A percentile compares a stretch with the other conserved stretches of the same genome.
phyloP scores from a whole-genome alignment of 192 early-diverging fungal species.

The Phlyctochytrium arcticum region DNA sequence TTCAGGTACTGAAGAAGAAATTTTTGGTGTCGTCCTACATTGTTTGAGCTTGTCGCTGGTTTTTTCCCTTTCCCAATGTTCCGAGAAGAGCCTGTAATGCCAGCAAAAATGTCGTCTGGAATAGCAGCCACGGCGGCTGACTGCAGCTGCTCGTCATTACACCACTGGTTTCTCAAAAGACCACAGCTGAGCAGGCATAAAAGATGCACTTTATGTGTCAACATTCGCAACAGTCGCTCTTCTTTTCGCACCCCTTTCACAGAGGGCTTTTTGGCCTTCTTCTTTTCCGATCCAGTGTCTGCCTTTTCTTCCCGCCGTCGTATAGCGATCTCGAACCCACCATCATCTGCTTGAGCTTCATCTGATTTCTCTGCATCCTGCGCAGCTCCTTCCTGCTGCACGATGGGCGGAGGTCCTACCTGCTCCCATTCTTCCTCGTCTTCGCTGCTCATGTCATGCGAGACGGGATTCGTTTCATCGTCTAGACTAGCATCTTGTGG shows the following conservation, averaged over 20 bases:
- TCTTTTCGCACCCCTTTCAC: constrained; percentile 43
- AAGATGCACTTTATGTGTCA: constrained; percentile 61
- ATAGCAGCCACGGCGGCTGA: constrained; percentile 14
- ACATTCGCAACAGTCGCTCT: constrained; percentile 46
- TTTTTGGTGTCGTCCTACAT: background rate
- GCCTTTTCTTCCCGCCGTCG: background rate
- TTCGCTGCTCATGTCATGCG: constrained; percentile 10
- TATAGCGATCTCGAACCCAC: constrained; percentile 10
- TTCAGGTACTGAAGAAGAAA: constrained; percentile 9
- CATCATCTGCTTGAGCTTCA: background rate
- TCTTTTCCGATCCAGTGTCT: background rate
- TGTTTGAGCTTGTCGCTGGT: background rate
- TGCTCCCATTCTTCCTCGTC: constrained; percentile 36
- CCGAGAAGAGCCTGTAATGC: background rate
- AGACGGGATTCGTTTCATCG: background rate
- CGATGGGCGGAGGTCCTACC: constrained; percentile 1
- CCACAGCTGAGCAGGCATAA: constrained; percentile 51
- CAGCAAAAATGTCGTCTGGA: constrained; percentile 12
- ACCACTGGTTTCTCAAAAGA: constrained; percentile 56
- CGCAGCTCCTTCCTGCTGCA: background rate
- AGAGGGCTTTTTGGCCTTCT: constrained; percentile 15
- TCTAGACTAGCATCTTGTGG: background rate
- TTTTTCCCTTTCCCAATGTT: constrained; percentile 2
- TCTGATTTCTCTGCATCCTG: background rate
- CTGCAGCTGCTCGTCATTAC: constrained; percentile 37